Base-by-base conservation (phyloP, 192 early-diverging fungal genomes). In the Neocallimastix lanati region DNA sequence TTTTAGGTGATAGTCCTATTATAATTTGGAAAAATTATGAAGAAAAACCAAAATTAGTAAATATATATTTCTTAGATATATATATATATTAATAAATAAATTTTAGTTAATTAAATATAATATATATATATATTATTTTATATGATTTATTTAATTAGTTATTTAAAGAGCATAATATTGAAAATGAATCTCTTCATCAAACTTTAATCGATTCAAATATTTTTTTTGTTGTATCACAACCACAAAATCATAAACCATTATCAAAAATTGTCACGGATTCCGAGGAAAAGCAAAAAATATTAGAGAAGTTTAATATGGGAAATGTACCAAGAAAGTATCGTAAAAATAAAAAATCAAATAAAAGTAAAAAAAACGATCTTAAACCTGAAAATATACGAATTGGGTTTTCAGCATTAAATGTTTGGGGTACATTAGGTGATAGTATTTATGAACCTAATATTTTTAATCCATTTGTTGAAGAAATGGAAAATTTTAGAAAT, bases 321-420 rank as follows among this genome's bases (percentile, higher is more conserved):
- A 27, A 4, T 67, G 1, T 11, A n/a, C 50, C 50, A 2, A 67
- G 11, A 11, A 67, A 67, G 16, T 11, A 67, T 67, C 50, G 16
- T n/a, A 67, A 67, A 67, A 67, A 67, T n/a, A 21, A 67, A 9
- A 25, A 16, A 27, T 67, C 50, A 2, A 67, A 67, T n/a, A 67
- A 67, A n/a, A 67, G 50, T 67, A 67, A n/a, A 67, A 67, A 67
- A 9, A 67, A 67, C n/a, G 50, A 67, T 67, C 0, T 67, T n/a
- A 67, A 67, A 67, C 25, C 50, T 9, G 77, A 78, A 30, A 25
- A 78, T 37, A 18, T 78, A 9, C 2, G 77, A 30, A 30, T 78
- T 37, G 77, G 77, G 9, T 37, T 78, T 30, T 78, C 77, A n/a
- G 77, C 77, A n/a, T 37, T 78, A 30, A 78, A 78, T 78, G 77